A percentile compares a stretch with the other conserved stretches of the same genome.
Evolutionary conservation across 2,329 filamentous ascomycete genomes (phyloP).

Genomic region (Westerdykella ornata): DNA sequence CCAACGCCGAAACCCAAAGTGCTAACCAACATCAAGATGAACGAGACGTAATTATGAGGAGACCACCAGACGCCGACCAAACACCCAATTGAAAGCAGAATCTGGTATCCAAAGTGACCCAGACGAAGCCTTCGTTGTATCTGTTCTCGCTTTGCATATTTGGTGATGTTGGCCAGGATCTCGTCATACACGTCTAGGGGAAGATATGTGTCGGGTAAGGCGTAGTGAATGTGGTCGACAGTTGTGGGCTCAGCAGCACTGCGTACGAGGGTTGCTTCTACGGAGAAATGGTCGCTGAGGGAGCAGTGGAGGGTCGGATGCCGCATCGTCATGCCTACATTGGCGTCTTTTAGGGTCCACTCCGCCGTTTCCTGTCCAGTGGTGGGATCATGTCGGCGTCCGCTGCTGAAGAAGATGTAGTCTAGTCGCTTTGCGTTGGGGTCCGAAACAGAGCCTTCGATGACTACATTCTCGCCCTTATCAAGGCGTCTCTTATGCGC

Average conservation of each 20-base stretch:
- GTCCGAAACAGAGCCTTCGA: slow-evolving; percentile 63
- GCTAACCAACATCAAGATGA: slow-evolving; percentile 71
- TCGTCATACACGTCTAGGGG: slow-evolving; percentile 57
- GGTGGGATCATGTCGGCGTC: slow-evolving; percentile 18
- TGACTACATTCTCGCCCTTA: slow-evolving; percentile 55
- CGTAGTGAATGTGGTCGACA: slow-evolving; percentile 8
- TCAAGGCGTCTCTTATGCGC: slow-evolving; percentile 60
- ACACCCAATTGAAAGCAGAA: slow-evolving; percentile 65
- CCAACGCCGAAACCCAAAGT: slow-evolving; percentile 72
- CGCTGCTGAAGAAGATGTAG: slow-evolving; percentile 71
- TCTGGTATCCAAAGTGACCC: slow-evolving; percentile 63
- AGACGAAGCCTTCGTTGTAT: slow-evolving; percentile 66
- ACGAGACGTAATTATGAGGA: slow-evolving; percentile 67
- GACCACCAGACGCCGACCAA: slow-evolving; percentile 82
- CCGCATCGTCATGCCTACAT: slow-evolving; percentile 72
- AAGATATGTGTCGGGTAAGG: slow-evolving; percentile 31
- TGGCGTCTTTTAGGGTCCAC: slow-evolving; percentile 66
- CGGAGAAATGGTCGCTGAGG: slow-evolving; percentile 89
- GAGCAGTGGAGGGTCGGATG: slow-evolving; percentile 79
- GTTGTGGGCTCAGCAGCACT: slow-evolving; percentile 9
- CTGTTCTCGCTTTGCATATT: slow-evolving; percentile 64
- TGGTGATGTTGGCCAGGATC: slow-evolving; percentile 63
- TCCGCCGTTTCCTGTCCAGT: slow-evolving; percentile 24
- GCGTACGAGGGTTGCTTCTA: slow-evolving; percentile 64
- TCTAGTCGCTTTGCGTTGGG: slow-evolving; percentile 79